These are phyloP conservation scores for Tilletia caries DNA, from an alignment of 1,284 basidiomycete genomes.

Conservation along the genomic window DNA sequence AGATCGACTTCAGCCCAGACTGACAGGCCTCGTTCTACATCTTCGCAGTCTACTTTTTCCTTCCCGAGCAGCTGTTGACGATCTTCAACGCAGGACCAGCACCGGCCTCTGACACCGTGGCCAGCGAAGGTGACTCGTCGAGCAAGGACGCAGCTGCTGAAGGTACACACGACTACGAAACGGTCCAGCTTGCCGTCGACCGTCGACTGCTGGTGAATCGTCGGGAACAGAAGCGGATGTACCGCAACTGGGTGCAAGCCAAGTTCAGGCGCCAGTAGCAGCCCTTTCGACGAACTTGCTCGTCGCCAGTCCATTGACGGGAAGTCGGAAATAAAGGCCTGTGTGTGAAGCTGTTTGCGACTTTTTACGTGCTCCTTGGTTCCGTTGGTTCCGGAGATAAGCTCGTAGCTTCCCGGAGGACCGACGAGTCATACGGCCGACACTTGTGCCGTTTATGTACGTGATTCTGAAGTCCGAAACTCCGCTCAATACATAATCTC, in stretches of 20 bases:
- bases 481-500: no score
- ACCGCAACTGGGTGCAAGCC: slow-evolving; percentile 47
- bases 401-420: no score
- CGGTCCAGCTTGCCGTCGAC: slow-evolving; percentile 49
- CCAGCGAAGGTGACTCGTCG: not conserved
- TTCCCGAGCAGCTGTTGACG: slow-evolving; percentile 37
- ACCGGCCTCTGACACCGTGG: not conserved
- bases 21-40: not conserved
- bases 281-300: not conserved
- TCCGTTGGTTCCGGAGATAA: no score
- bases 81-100: slow-evolving; percentile 41
- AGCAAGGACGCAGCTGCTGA: not conserved
- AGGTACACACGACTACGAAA: slow-evolving; percentile 29
- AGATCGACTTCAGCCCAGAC: not conserved
- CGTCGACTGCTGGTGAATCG: slow-evolving; percentile 48
- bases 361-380: no score
- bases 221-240: slow-evolving; percentile 51
- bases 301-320: no score
- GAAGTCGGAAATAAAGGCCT: no score
- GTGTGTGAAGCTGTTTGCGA: no score
- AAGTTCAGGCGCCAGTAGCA: slow-evolving; percentile 31
- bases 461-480: no score
- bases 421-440: no score
- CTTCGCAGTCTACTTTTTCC: slow-evolving; percentile 46
- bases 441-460: no score